Evolutionary conservation across 1,284 basidiomycete genomes (phyloP).

Genomic region (Trametes hirsuta): DNA sequence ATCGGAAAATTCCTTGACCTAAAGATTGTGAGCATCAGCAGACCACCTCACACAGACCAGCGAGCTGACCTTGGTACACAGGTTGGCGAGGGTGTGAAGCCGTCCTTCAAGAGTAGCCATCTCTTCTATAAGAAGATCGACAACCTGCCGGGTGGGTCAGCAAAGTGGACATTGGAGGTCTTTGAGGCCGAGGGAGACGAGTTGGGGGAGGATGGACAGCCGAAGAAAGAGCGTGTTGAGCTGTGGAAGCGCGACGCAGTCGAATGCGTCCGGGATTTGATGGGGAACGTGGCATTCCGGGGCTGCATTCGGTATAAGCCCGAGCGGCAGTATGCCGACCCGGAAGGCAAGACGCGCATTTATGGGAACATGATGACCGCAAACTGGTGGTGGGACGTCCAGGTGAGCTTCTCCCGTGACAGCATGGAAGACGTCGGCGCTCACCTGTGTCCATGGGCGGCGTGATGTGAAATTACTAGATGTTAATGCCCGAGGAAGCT

Average conservation of each 20-base stretch:
- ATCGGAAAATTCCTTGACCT: constrained; percentile 39
- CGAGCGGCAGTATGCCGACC: constrained; percentile 29
- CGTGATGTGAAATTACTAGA: too few relatives aligned
- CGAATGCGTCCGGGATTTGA: constrained; percentile 36
- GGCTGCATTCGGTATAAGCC: constrained; percentile 36
- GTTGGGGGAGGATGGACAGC: constrained; percentile 26
- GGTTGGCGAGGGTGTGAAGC: constrained; percentile 15
- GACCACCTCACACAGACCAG: background rate
- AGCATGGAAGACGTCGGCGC: too few relatives aligned
- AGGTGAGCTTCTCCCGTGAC: too few relatives aligned
- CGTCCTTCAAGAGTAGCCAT: constrained; percentile 30
- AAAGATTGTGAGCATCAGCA: constrained; percentile 29
- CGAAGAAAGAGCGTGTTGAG: constrained; percentile 25
- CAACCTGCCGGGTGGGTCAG: constrained; percentile 29
- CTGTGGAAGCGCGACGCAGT: constrained; percentile 37
- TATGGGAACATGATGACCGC: too few relatives aligned
- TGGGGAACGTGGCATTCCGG: constrained; percentile 38
- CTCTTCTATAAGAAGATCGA: constrained; percentile 35
- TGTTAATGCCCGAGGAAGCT: too few relatives aligned
- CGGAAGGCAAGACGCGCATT: too few relatives aligned
- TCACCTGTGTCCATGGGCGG: too few relatives aligned
- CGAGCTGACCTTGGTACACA: background rate
- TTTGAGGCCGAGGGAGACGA: constrained; percentile 33
- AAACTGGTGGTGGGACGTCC: too few relatives aligned
- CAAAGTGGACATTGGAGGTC: constrained; percentile 24